Percentiles rank a stretch among this genome's conserved stretches.
Evolutionary conservation across 1,284 basidiomycete genomes (phyloP).

Genomic region (Moniliophthora roreri): DNA sequence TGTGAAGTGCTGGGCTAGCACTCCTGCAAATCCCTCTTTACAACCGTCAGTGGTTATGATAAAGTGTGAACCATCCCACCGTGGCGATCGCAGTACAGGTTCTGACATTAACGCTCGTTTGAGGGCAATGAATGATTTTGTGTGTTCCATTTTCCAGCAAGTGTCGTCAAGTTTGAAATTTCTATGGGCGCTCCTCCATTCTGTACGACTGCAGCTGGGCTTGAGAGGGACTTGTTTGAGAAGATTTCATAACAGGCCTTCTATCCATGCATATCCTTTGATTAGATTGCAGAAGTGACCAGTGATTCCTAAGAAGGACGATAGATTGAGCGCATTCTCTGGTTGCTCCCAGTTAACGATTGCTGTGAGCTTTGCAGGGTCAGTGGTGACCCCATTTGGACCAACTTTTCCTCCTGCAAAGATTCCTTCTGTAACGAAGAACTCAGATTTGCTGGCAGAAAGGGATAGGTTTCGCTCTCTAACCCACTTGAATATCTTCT

Average conservation of each 20-base stretch:
- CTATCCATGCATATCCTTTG: constrained; percentile 28
- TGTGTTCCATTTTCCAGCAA: constrained; percentile 28
- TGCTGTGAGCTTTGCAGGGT: constrained; percentile 32
- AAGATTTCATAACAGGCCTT: constrained; percentile 29
- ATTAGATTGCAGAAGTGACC: constrained; percentile 28
- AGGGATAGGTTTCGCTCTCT: constrained; percentile 27
- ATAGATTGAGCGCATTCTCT: constrained; percentile 23
- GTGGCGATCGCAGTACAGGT: constrained; percentile 7
- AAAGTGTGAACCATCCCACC: constrained; percentile 13
- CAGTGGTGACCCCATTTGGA: constrained; percentile 28
- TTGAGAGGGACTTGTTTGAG: constrained; percentile 17
- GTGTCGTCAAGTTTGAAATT: constrained; percentile 18
- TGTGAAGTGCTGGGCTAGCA: constrained; percentile 12
- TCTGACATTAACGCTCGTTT: constrained; percentile 2
- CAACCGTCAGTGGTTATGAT: constrained; percentile 14
- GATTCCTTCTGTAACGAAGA: constrained; percentile 30
- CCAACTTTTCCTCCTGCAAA: constrained; percentile 33
- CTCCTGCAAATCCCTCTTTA: constrained; percentile 19
- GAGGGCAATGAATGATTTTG: constrained; percentile 13
- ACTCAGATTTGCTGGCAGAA: constrained; percentile 27
- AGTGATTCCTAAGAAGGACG: constrained; percentile 16
- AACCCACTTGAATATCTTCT: constrained; percentile 19
- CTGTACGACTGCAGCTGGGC: constrained; percentile 19
- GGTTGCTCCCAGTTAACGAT: constrained; percentile 32
- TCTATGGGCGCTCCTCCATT: constrained; percentile 21